Conservation (phyloP, 352 stramenopile genomes). For the Hyaloperonospora brassicae region DNA sequence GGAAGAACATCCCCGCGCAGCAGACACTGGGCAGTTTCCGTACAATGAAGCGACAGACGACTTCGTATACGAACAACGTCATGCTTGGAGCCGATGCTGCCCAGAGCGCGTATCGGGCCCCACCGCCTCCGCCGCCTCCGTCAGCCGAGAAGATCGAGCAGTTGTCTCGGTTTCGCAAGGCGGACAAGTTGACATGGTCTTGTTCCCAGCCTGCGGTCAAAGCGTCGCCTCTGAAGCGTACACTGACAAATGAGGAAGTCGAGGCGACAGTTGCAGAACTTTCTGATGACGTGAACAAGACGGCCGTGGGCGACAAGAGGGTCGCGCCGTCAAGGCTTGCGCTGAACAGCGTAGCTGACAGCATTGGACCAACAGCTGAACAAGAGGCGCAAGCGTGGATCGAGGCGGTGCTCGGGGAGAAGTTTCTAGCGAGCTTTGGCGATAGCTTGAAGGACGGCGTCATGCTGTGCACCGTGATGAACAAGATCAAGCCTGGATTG, state of each 20-base stretch:
- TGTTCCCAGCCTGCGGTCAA: constrained; percentile 23
- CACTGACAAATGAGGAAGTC: constrained; percentile 28
- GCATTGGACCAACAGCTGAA: constrained; percentile 30
- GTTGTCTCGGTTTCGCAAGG: constrained; percentile 47
- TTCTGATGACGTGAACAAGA: constrained; percentile 34
- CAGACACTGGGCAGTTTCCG: constrained; percentile 65
- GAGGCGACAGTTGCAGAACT: constrained; percentile 41
- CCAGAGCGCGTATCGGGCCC: constrained; percentile 43
- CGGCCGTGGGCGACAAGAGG: constrained; percentile 23
- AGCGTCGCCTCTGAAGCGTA: constrained; percentile 16
- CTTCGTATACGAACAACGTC: constrained; percentile 49
- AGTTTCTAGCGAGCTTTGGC: constrained; percentile 57
- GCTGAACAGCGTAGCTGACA: constrained; percentile 31
- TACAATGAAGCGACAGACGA: constrained; percentile 55
- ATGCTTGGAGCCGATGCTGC: constrained; percentile 69
- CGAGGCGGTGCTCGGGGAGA: constrained; percentile 59
- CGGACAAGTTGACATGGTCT: constrained; percentile 23
- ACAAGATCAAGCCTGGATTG: constrained; percentile 55
- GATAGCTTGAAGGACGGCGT: constrained; percentile 75
- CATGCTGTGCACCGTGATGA: constrained; percentile 69
- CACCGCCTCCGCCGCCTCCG: constrained; percentile 56
- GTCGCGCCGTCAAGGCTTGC: constrained; percentile 32
- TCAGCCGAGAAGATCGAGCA: constrained; percentile 66
- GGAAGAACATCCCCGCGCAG: constrained; percentile 47
- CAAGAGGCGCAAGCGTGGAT: constrained; percentile 77